Conservation (phyloP, 768 basidiomycete genomes). For the Boletus speciosus region DNA sequence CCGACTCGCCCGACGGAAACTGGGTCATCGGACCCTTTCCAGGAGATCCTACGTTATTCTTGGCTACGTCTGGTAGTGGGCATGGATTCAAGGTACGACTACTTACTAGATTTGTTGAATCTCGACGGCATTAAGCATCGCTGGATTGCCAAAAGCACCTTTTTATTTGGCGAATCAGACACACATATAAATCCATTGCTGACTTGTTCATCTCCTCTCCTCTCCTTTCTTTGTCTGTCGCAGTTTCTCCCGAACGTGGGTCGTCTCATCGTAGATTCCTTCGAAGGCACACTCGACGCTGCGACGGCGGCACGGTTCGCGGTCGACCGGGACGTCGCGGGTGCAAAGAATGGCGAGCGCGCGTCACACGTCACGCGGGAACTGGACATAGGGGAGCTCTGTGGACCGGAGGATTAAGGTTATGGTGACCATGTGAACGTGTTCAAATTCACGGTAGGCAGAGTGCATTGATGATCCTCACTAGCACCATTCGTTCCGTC, state of each 20-base stretch:
- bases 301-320: slow-evolving; percentile 59
- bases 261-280: slow-evolving; percentile 64
- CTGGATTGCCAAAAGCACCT: neutral
- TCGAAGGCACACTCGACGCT: slow-evolving; percentile 60
- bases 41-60: slow-evolving; percentile 52
- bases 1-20: slow-evolving; percentile 80
- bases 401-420: slow-evolving; percentile 39
- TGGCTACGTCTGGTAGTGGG: slow-evolving; percentile 88
- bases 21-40: slow-evolving; percentile 85
- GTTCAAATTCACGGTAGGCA: neutral
- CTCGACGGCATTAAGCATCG: neutral
- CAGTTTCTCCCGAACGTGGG: slow-evolving; percentile 90
- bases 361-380: slow-evolving; percentile 25
- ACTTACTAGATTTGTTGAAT: too few relatives aligned
- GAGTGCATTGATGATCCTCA: neutral
- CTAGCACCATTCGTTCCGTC: neutral
- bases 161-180: neutral
- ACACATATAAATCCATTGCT: neutral
- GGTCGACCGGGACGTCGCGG: slow-evolving; percentile 41
- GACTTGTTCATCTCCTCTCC: neutral
- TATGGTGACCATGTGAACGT: neutral
- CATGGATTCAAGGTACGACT: slow-evolving; percentile 72
- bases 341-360: slow-evolving; percentile 22
- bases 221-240: neutral
- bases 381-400: slow-evolving; percentile 48